A percentile compares a stretch with the other conserved stretches of the same genome.
Conservation (phyloP, 495 filamentous ascomycete species). For the Daldinia grandis region DNA sequence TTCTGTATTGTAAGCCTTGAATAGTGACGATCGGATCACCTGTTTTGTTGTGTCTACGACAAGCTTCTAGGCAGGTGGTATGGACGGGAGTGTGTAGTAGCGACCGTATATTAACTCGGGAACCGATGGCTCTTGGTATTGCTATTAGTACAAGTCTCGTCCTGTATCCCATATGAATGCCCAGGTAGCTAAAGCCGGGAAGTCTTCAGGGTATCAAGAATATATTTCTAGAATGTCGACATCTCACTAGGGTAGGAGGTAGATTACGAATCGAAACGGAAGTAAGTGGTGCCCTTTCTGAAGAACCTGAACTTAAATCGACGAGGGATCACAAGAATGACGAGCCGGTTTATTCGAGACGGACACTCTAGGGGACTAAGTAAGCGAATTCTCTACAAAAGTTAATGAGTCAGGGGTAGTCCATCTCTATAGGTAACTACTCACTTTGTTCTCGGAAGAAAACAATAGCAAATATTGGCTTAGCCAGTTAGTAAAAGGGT, state of each 20-base stretch:
- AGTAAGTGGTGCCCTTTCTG: neutral
- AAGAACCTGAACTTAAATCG: neutral
- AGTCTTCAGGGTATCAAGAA: neutral
- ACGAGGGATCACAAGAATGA: neutral
- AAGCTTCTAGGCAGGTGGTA: neutral
- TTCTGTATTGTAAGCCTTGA: neutral
- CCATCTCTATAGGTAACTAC: too few species aligned
- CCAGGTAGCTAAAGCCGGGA: neutral
- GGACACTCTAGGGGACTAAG: neutral
- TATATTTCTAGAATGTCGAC: neutral
- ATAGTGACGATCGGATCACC: neutral
- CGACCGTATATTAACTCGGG: neutral
- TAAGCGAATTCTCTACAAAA: neutral
- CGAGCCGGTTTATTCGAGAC: neutral
- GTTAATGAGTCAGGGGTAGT: too few species aligned
- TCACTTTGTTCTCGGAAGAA: neutral
- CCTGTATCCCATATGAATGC: neutral
- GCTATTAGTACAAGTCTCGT: neutral
- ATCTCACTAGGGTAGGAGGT: neutral
- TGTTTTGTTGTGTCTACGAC: neutral
- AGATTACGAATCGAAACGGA: neutral
- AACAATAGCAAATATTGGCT: neutral
- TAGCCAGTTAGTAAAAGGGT: neutral
- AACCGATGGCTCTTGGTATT: neutral
- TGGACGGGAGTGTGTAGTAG: neutral